phyloP scores from a whole-genome alignment of 2,329 filamentous ascomycete genomes.

The Keithomyces neogunnii region DNA sequence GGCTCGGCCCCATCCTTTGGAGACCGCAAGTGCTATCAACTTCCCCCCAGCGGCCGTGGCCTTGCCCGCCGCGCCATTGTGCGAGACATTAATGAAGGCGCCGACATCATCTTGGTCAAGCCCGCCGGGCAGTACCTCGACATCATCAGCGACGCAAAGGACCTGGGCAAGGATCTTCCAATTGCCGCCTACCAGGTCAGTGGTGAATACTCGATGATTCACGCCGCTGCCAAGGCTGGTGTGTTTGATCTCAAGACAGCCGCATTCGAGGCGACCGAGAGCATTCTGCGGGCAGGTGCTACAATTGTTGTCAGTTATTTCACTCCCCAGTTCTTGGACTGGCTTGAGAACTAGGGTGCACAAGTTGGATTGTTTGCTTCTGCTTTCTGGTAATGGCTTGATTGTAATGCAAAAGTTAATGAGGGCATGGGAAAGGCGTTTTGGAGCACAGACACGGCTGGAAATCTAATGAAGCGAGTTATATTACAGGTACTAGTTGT shows the following conservation, averaged over 20 bases:
- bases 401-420: no score
- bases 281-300: slow-evolving; percentile 85
- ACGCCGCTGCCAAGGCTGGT: slow-evolving; percentile 88
- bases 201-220: slow-evolving; percentile 96
- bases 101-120: slow-evolving; percentile 99
- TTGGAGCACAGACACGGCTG: not conserved
- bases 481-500: not conserved
- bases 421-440: not conserved
- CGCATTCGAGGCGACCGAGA: slow-evolving; percentile 91
- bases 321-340: slow-evolving; percentile 69
- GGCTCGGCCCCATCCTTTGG: slow-evolving; percentile 87
- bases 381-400: no score
- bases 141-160: slow-evolving; percentile 96
- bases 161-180: slow-evolving; percentile 83
- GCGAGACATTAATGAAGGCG: slow-evolving; percentile 85
- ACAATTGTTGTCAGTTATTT: slow-evolving; percentile 94
- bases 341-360: slow-evolving; percentile 43
- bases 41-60: slow-evolving; percentile 85
- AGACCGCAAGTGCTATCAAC: slow-evolving; percentile 92
- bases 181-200: slow-evolving; percentile 95
- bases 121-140: slow-evolving; percentile 92
- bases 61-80: slow-evolving; percentile 84
- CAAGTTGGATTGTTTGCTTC: no score
- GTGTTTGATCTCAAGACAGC: slow-evolving; percentile 93
- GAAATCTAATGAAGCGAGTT: not conserved